A percentile compares a stretch with the other conserved stretches of the same genome.
Evolutionary conservation across 257 asterid species (phyloP).

Genomic region (Parsonsia alboflavescens): DNA sequence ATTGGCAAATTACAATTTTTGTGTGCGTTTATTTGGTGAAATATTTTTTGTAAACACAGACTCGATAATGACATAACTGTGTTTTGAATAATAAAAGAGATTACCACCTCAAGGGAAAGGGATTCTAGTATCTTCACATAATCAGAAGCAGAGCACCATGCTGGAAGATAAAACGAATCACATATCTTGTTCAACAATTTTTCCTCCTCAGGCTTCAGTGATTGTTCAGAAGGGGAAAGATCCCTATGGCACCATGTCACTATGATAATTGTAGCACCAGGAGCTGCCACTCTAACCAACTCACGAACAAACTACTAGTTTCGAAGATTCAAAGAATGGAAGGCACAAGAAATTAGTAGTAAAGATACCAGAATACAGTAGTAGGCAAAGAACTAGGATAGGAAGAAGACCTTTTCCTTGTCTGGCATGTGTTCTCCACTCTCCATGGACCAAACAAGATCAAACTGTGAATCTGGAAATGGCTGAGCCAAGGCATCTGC

Average conservation of each 20-base stretch:
- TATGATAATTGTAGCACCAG: constrained; percentile 83
- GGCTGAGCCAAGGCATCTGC: constrained; percentile 98
- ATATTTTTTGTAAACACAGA: background rate
- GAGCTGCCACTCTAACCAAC: constrained; percentile 90
- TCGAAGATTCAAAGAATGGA: background rate
- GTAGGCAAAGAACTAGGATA: background rate
- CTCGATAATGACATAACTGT: background rate
- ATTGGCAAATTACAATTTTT: background rate
- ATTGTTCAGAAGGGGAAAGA: constrained; percentile 65
- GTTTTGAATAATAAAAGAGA: background rate
- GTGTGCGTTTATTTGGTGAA: background rate
- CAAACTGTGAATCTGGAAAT: constrained; percentile 74
- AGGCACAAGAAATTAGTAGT: background rate
- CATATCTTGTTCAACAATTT: constrained; percentile 62
- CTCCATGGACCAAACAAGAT: constrained; percentile 99
- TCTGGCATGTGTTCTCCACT: constrained; percentile 99
- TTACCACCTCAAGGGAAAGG: constrained; percentile 60
- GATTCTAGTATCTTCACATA: constrained; percentile 69
- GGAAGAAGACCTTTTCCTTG: constrained; percentile 61
- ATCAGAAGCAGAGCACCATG: constrained; percentile 87
- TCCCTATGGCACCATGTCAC: constrained; percentile 99
- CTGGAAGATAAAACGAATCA: constrained; percentile 76
- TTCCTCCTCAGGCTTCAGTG: constrained; percentile 58
- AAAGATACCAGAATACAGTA: background rate
- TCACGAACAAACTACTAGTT: constrained; percentile 68